These are phyloP conservation scores for Dalbergia oliveri DNA, from an alignment of 306 rosid species.

Conservation along the genomic window DNA sequence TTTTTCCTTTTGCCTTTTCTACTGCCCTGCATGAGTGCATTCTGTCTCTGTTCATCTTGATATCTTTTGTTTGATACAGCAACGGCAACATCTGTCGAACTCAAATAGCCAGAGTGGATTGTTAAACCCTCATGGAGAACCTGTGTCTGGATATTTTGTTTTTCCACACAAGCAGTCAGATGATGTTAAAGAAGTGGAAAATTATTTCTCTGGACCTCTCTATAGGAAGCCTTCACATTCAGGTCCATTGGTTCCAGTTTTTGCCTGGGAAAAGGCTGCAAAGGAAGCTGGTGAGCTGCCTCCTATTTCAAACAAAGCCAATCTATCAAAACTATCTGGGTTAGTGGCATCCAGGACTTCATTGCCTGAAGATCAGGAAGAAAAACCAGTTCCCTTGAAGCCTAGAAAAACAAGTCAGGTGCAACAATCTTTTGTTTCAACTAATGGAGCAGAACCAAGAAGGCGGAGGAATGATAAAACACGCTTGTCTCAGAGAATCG, in stretches of 20 bases:
- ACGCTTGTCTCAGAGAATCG: conserved; percentile 52
- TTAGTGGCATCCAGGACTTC: conserved; percentile 62
- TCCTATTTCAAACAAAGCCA: conserved; percentile 50
- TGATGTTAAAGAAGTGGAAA: conserved; percentile 48
- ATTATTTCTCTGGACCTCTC: conserved; percentile 55
- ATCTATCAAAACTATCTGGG: conserved; percentile 59
- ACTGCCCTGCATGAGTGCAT: background rate
- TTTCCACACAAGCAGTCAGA: conserved; percentile 61
- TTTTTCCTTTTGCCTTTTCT: background rate
- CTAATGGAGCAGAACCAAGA: conserved; percentile 55
- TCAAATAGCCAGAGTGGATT: conserved; percentile 57
- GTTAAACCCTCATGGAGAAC: conserved; percentile 59
- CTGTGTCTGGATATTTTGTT: conserved; percentile 66
- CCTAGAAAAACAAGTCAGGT: conserved; percentile 41
- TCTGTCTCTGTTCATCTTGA: conserved; percentile 25
- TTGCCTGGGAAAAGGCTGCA: conserved; percentile 57
- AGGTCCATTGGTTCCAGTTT: conserved; percentile 70
- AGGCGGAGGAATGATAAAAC: conserved; percentile 57
- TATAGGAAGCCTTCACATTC: conserved; percentile 67
- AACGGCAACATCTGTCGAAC: conserved; percentile 58
- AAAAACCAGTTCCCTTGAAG: conserved; percentile 55
- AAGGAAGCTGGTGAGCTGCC: conserved; percentile 56
- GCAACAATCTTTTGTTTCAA: conserved; percentile 54
- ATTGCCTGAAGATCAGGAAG: conserved; percentile 54
- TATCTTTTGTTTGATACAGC: conserved; percentile 53